Conservation (phyloP, 2,329 filamentous ascomycete genomes). For the Juglanconis oblonga region DNA sequence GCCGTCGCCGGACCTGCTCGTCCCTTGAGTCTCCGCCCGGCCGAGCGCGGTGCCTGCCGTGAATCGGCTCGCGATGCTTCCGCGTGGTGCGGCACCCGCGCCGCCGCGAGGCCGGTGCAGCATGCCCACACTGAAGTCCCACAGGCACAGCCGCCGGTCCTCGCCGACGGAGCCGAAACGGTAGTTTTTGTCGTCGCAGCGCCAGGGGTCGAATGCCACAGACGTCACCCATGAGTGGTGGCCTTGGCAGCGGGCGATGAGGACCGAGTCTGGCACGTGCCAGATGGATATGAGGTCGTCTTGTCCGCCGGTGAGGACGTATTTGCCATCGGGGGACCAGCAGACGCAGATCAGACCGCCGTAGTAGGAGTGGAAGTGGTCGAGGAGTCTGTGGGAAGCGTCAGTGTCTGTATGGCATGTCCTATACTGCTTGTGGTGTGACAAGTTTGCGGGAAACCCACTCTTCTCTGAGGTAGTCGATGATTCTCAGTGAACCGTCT, state of each 20-base stretch:
- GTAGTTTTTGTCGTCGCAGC: constrained; percentile 93
- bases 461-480: constrained; percentile 91
- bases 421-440: background rate
- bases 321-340: constrained; percentile 97
- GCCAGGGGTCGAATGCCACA: constrained; percentile 94
- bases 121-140: constrained; percentile 98
- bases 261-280: constrained; percentile 77
- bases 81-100: constrained; percentile 38
- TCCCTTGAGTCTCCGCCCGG: constrained; percentile 61
- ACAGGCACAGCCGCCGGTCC: constrained; percentile 84
- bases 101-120: constrained; percentile 76
- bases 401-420: constrained; percentile 3
- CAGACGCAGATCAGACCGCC: constrained; percentile 89
- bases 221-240: constrained; percentile 94
- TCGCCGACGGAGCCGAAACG: constrained; percentile 95
- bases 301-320: constrained; percentile 91
- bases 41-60: constrained; percentile 39
- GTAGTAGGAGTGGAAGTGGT: constrained; percentile 88
- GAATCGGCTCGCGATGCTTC: constrained; percentile 51
- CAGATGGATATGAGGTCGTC: constrained; percentile 96
- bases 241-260: constrained; percentile 90
- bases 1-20: constrained; percentile 47
- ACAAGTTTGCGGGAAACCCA: constrained; percentile 38
- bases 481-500: constrained; percentile 82
- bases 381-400: constrained; percentile 61